Conservation (phyloP, 179 eudicot genomes). For the Pouteria campechiana region DNA sequence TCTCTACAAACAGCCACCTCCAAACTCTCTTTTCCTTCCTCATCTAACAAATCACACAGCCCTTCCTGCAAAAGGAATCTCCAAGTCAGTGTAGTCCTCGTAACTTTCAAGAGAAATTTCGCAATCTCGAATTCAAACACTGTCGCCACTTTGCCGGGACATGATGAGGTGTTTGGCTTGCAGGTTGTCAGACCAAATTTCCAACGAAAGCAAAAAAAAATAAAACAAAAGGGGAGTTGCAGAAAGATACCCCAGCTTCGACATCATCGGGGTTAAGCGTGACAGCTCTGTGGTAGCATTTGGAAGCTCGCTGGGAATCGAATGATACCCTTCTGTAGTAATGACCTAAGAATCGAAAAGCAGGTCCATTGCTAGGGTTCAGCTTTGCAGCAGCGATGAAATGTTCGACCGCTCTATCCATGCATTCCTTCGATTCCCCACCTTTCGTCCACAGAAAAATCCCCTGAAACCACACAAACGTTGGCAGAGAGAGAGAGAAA, state of each 20-base stretch:
- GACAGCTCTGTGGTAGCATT: constrained; percentile 89
- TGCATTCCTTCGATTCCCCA: constrained; percentile 25
- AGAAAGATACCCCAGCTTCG: constrained; percentile 48
- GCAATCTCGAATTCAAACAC: neutral
- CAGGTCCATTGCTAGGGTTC: constrained; percentile 55
- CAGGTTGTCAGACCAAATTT: neutral
- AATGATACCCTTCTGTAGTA: constrained; percentile 37
- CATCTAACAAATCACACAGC: constrained; percentile 73
- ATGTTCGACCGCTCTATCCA: constrained; percentile 73
- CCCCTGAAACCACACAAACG: constrained; percentile 23
- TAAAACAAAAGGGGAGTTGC: neutral
- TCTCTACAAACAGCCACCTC: constrained; percentile 73
- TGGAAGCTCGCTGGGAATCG: constrained; percentile 74
- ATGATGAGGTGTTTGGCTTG: no score
- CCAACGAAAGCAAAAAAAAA: neutral
- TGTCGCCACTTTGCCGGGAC: neutral
- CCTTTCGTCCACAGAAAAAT: constrained; percentile 52
- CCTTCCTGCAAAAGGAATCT: constrained; percentile 63
- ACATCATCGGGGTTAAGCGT: constrained; percentile 62
- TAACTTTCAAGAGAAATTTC: neutral
- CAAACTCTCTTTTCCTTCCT: constrained; percentile 69
- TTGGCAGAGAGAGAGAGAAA: neutral
- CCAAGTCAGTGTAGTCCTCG: no score
- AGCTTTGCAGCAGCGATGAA: constrained; percentile 68
- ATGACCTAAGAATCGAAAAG: constrained; percentile 77